phyloP scores from a whole-genome alignment of 768 basidiomycete species.

The Suillus sp. region DNA sequence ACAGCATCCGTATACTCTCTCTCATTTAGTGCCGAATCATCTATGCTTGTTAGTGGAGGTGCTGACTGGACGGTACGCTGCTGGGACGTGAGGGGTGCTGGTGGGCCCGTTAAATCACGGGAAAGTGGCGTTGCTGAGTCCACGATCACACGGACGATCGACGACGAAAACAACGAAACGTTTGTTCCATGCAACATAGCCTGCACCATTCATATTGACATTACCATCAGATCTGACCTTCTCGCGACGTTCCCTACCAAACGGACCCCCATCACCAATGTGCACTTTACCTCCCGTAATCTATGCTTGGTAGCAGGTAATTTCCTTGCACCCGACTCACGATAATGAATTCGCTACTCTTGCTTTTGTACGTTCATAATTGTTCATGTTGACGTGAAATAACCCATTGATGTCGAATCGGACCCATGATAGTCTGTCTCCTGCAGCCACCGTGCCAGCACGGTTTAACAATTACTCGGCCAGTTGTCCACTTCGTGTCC shows the following conservation, averaged over 20 bases:
- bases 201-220: conserved; percentile 8
- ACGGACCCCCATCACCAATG: conserved; percentile 88
- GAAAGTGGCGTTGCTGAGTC: conserved; percentile 53
- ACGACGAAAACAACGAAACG: conserved; percentile 70
- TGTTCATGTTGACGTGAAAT: neutral
- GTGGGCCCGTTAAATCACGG: conserved; percentile 61
- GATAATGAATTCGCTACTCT: conserved; percentile 31
- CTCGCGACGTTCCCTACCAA: conserved; percentile 94
- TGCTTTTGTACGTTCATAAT: neutral
- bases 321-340: conserved; percentile 61
- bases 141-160: conserved; percentile 37
- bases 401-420: neutral
- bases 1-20: conserved; percentile 87
- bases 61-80: conserved; percentile 98
- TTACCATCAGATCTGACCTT: conserved; percentile 67
- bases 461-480: neutral
- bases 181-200: conserved; percentile 40
- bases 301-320: conserved; percentile 86
- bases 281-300: conserved; percentile 94
- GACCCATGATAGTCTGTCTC: too few species aligned
- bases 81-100: conserved; percentile 90
- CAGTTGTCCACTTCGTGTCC: neutral
- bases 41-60: conserved; percentile 85
- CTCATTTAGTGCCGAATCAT: conserved; percentile 90
- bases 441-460: neutral